Percentiles rank a stretch among this genome's conserved stretches.
These are phyloP conservation scores for Vigna radiata DNA, from an alignment of 306 rosid species.

Conservation along the genomic window DNA sequence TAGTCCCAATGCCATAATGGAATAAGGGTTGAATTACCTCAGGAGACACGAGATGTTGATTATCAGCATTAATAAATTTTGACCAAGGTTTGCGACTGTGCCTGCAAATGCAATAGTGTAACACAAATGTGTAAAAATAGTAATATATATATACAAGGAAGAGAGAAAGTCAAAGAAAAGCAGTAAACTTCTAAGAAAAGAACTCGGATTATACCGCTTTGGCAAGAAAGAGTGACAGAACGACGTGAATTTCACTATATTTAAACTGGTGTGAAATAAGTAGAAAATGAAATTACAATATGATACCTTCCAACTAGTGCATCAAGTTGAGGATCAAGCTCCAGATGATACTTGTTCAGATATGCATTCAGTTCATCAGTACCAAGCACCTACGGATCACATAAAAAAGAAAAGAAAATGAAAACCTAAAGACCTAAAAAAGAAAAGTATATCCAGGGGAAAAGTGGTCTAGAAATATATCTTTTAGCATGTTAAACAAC, in stretches of 20 bases:
- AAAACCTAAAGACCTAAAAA: conserved; percentile 7
- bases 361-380: conserved; percentile 87
- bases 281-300: conserved; percentile 29
- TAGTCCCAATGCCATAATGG: conserved; percentile 9
- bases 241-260: conserved; percentile 25
- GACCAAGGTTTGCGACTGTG: conserved; percentile 99
- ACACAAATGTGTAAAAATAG: not conserved
- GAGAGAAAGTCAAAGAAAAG: conserved; percentile 4
- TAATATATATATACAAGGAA: conserved; percentile 15
- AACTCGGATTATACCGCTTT: conserved; percentile 6
- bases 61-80: conserved; percentile 89
- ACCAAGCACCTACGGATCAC: conserved; percentile 74
- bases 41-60: conserved; percentile 95
- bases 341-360: conserved; percentile 75
- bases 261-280: not conserved
- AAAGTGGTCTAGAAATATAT: not conserved
- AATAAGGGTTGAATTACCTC: conserved; percentile 67
- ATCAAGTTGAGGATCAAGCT: conserved; percentile 92
- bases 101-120: conserved; percentile 63
- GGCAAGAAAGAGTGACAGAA: conserved; percentile 28
- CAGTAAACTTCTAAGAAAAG: conserved; percentile 28
- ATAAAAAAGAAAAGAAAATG: not conserved
- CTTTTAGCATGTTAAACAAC: not conserved
- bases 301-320: conserved; percentile 83
- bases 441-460: conserved; percentile 4